Conservation (phyloP, 1,284 basidiomycete species). For the Termitomyces sp. region DNA sequence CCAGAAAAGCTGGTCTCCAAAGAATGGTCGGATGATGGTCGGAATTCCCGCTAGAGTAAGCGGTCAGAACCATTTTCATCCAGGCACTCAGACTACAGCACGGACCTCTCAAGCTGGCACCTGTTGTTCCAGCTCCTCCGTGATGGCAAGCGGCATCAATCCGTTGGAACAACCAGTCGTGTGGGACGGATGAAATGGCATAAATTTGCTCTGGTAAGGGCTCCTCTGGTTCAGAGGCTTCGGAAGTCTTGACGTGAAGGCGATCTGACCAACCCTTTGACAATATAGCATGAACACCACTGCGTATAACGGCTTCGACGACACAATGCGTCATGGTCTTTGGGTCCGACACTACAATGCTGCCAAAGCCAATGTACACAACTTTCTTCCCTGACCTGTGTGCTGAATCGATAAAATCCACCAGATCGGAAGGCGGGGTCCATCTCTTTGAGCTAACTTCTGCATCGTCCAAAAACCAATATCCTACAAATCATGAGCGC, state of each 20-base stretch:
- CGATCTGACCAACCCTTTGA: constrained; percentile 99
- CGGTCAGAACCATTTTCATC: constrained; percentile 4
- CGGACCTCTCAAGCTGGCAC: constrained; percentile 84
- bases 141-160: constrained; percentile 98
- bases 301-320: constrained; percentile 80
- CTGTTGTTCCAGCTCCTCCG: constrained; percentile 94
- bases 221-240: constrained; percentile 57
- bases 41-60: constrained; percentile 79
- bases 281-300: constrained; percentile 86
- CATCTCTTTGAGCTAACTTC: constrained; percentile 85
- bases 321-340: constrained; percentile 88
- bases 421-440: constrained; percentile 76
- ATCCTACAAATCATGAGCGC: constrained; percentile 47
- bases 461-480: constrained; percentile 93
- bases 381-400: constrained; percentile 78
- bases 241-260: constrained; percentile 61
- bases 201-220: constrained; percentile 77
- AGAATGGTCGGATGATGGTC: constrained; percentile 96
- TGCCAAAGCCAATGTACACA: constrained; percentile 98
- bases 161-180: constrained; percentile 93
- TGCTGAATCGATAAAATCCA: constrained; percentile 79
- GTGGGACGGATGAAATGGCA: constrained; percentile 83
- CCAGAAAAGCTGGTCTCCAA: constrained; percentile 98
- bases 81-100: constrained; percentile 9
- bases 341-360: constrained; percentile 95